phyloP scores from a whole-genome alignment of 495 filamentous ascomycete species.

The Penicillium macrosclerotiorum region DNA sequence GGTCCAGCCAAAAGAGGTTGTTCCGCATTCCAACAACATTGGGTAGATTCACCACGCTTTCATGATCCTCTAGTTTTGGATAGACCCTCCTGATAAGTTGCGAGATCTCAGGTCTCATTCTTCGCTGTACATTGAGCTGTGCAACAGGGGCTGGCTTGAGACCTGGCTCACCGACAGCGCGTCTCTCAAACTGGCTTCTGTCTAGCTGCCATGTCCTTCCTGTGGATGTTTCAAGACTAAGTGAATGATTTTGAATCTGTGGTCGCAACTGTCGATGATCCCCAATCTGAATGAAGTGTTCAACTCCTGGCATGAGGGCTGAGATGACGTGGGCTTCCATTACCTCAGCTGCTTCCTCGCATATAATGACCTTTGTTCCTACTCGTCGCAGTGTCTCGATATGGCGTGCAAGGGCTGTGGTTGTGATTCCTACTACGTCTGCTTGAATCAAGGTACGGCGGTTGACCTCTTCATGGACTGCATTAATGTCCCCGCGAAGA shows the following conservation, averaged over 20 bases:
- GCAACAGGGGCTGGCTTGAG: conserved; percentile 39
- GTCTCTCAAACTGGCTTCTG: conserved; percentile 11
- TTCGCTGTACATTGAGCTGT: conserved; percentile 59
- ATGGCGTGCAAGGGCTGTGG: conserved; percentile 29
- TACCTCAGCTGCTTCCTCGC: conserved; percentile 72
- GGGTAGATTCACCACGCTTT: conserved; percentile 46
- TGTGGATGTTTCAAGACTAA: conserved; percentile 35
- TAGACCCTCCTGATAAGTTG: conserved; percentile 61
- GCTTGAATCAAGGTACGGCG: conserved; percentile 9
- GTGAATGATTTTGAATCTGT: conserved; percentile 49
- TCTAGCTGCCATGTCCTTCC: conserved; percentile 8
- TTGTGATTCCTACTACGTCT: conserved; percentile 36
- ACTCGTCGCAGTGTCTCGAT: conserved; percentile 20
- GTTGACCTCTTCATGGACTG: conserved; percentile 11
- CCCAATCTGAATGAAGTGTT: conserved; percentile 68
- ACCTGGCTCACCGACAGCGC: conserved; percentile 10
- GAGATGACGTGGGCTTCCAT: conserved; percentile 64
- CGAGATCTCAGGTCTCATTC: conserved; percentile 72
- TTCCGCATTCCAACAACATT: conserved; percentile 60
- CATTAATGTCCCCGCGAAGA: conserved; percentile 6
- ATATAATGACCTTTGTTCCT: conserved; percentile 56
- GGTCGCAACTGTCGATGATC: conserved; percentile 69
- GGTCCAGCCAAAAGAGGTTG: conserved; percentile 72
- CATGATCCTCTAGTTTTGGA: conserved; percentile 57
- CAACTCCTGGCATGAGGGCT: conserved; percentile 59